Percentiles rank a stretch among this genome's conserved stretches.
Evolutionary conservation across 169 alveolate species (phyloP).

Genomic region (Eimeria acervulina): DNA sequence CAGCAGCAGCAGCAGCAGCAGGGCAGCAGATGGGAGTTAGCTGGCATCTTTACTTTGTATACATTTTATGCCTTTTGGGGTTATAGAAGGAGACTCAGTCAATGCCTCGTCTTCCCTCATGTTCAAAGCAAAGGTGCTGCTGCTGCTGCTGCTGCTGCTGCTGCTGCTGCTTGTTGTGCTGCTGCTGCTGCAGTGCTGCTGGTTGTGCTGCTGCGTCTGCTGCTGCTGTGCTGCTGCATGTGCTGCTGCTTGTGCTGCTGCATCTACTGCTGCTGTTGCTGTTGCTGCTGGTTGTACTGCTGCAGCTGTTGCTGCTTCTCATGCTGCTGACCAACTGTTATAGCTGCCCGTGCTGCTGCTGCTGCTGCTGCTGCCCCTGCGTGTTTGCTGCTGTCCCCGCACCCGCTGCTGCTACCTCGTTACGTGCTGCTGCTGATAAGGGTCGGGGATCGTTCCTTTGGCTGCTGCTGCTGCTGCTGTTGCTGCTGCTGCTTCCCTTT

Average conservation of each 20-base stretch:
- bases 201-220: too few relatives aligned
- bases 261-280: neutral
- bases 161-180: too few relatives aligned
- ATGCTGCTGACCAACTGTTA: neutral
- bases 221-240: too few relatives aligned
- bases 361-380: neutral
- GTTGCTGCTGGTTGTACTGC: neutral
- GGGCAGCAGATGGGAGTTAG: too few relatives aligned
- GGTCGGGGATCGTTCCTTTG: too few relatives aligned
- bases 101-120: slow-evolving; percentile 86
- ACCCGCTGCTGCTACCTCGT: too few relatives aligned
- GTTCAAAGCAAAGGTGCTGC: slow-evolving; percentile 83
- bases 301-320: neutral
- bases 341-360: slow-evolving; percentile 72
- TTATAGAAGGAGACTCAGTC: slow-evolving; percentile 83
- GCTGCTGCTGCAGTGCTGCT: too few relatives aligned
- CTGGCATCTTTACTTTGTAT: slow-evolving; percentile 85
- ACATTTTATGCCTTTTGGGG: slow-evolving; percentile 82
- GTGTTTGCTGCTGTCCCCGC: too few relatives aligned
- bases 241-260: neutral
- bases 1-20: neutral
- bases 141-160: slow-evolving; percentile 39
- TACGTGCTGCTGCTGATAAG: neutral
- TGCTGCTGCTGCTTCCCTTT: neutral
- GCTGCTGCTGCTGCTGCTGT: slow-evolving; percentile 16